phyloP scores from a whole-genome alignment of 768 basidiomycete genomes.

The Lyophyllum decastes region DNA sequence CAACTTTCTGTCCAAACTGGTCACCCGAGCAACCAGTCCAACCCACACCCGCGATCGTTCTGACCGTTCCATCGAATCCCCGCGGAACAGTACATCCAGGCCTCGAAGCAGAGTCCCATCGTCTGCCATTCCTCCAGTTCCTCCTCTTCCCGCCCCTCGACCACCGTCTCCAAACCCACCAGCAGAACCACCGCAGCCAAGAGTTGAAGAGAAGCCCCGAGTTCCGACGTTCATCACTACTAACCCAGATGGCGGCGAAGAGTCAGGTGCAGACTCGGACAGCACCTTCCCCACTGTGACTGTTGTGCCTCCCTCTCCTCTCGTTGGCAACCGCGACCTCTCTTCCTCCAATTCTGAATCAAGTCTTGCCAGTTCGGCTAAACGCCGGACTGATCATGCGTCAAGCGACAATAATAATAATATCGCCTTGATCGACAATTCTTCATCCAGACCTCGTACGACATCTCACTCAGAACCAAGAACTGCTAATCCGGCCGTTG shows the following conservation, averaged over 20 bases:
- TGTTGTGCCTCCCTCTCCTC: slow-evolving; percentile 46
- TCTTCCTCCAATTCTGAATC: slow-evolving; percentile 25
- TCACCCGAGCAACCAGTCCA: slow-evolving; percentile 28
- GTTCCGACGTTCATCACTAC: slow-evolving; percentile 24
- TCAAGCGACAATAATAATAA: slow-evolving; percentile 15
- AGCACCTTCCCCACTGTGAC: slow-evolving; percentile 44
- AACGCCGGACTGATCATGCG: slow-evolving; percentile 17
- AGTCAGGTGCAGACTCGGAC: slow-evolving; percentile 23
- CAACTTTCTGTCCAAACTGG: slow-evolving; percentile 40
- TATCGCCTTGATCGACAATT: slow-evolving; percentile 14
- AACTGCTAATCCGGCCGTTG: slow-evolving; percentile 8
- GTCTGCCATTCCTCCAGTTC: slow-evolving; percentile 12
- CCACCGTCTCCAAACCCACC: slow-evolving; percentile 9
- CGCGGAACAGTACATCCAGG: slow-evolving; percentile 15
- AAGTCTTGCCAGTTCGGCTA: slow-evolving; percentile 15
- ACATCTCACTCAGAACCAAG: slow-evolving; percentile 17
- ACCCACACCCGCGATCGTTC: slow-evolving; percentile 30
- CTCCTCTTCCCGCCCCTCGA: neutral
- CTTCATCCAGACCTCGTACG: slow-evolving; percentile 20
- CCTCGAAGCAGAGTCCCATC: slow-evolving; percentile 25
- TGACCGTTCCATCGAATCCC: slow-evolving; percentile 27
- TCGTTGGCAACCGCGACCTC: slow-evolving; percentile 26
- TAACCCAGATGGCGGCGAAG: slow-evolving; percentile 14
- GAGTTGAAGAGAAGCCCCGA: slow-evolving; percentile 3
- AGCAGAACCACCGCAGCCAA: slow-evolving; percentile 5